Conservation (phyloP, 179 eudicot species). For the Gypsophila paniculata region DNA sequence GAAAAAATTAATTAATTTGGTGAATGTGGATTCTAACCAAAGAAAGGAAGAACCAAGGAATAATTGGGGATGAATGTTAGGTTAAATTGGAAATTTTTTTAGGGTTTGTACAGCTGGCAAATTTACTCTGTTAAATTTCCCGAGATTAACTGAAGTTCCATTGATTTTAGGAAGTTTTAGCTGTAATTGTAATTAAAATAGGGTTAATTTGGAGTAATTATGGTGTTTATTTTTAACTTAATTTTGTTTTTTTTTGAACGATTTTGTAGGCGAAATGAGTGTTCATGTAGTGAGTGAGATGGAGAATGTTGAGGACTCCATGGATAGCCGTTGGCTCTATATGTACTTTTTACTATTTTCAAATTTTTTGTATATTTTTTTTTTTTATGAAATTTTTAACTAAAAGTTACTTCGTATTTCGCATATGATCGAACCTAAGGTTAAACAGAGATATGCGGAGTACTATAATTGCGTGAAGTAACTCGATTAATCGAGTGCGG, state of each 20-base stretch:
- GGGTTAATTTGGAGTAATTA: neutral
- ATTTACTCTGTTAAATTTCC: slow-evolving; percentile 17
- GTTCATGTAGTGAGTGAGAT: slow-evolving; percentile 1
- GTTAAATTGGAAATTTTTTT: slow-evolving; percentile 27
- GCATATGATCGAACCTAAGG: too few species aligned
- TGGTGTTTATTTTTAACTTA: neutral
- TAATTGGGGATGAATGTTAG: slow-evolving; percentile 24
- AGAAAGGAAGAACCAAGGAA: slow-evolving; percentile 39
- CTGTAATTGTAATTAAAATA: neutral
- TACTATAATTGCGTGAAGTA: too few species aligned
- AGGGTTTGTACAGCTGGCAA: slow-evolving; percentile 25
- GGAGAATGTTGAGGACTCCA: neutral
- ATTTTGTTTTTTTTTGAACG: neutral
- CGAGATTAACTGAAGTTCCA: slow-evolving; percentile 25
- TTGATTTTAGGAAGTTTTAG: neutral
- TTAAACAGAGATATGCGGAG: too few species aligned
- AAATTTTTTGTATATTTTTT: too few species aligned
- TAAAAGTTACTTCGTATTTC: too few species aligned
- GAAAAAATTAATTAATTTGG: too few species aligned
- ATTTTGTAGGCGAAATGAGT: slow-evolving; percentile 13
- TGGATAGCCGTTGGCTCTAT: slow-evolving; percentile 26
- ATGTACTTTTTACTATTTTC: neutral
- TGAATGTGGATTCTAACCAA: slow-evolving; percentile 35
- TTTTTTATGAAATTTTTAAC: too few species aligned
- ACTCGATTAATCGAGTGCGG: too few species aligned